A percentile compares a stretch with the other conserved stretches of the same genome.
These are phyloP conservation scores for Fusarium avenaceum DNA, from an alignment of 2,329 filamentous ascomycete genomes.

Conservation along the genomic window DNA sequence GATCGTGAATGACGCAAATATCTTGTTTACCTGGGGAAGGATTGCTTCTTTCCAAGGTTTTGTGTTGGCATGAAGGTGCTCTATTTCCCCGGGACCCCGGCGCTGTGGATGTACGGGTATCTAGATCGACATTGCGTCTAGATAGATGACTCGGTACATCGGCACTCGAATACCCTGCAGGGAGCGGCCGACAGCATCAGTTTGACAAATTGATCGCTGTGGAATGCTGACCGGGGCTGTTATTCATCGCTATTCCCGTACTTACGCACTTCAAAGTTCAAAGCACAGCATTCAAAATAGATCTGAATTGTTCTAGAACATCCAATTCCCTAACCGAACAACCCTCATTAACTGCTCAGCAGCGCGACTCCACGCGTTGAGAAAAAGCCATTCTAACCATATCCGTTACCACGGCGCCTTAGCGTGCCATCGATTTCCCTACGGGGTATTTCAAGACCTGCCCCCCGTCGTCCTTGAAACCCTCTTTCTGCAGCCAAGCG, in stretches of 20 bases:
- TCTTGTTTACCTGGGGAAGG: background rate
- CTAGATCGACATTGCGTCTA: background rate
- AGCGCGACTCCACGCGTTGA: background rate
- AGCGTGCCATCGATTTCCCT: slow-evolving; percentile 19
- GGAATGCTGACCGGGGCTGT: background rate
- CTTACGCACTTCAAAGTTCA: background rate
- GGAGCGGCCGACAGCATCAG: background rate
- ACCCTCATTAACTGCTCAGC: background rate
- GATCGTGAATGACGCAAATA: slow-evolving; percentile 6
- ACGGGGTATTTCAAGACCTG: slow-evolving; percentile 32
- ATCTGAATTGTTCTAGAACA: slow-evolving; percentile 3
- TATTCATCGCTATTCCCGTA: background rate
- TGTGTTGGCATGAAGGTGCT: background rate
- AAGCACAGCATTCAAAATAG: background rate
- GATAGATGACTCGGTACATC: background rate
- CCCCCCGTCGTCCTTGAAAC: slow-evolving; percentile 15
- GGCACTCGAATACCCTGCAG: background rate
- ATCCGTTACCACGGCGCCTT: slow-evolving; percentile 8
- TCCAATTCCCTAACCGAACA: background rate
- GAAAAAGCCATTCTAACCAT: slow-evolving; percentile 10
- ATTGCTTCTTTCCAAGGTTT: background rate
- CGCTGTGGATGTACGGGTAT: background rate
- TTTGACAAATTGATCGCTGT: background rate
- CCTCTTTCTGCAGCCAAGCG: slow-evolving; percentile 7
- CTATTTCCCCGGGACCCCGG: background rate